Percentiles rank a stretch among this genome's conserved stretches.
Conservation (phyloP, 1,284 basidiomycete species). For the Tetrapyrgos nigripes region DNA sequence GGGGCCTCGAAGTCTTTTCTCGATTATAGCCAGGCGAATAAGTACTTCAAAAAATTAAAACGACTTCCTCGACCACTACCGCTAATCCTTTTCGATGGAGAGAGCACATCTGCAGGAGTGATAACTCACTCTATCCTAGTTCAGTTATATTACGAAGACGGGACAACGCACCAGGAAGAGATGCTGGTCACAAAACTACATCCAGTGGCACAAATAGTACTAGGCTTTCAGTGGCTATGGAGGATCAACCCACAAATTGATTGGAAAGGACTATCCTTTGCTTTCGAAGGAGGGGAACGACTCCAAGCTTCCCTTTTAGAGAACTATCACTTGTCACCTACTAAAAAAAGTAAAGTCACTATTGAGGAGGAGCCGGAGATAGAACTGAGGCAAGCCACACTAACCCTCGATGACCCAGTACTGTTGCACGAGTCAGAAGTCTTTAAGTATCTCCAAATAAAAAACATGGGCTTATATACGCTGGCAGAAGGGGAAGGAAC, state of each 20-base stretch:
- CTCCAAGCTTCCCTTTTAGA: background rate
- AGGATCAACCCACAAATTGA: background rate
- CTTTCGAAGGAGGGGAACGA: background rate
- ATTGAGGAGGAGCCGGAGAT: background rate
- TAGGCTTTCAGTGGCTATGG: background rate
- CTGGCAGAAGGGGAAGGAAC: background rate
- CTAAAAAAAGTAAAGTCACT: background rate
- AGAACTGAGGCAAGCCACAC: background rate
- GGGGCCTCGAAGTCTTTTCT: background rate
- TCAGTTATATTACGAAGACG: background rate
- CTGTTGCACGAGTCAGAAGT: background rate
- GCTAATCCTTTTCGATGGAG: background rate
- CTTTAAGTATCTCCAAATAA: background rate
- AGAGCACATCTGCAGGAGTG: background rate
- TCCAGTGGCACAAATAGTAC: background rate
- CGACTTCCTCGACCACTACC: background rate
- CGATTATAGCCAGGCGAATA: background rate
- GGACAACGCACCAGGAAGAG: background rate
- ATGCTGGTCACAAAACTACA: slow-evolving; percentile 1
- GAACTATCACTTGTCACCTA: background rate
- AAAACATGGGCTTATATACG: background rate
- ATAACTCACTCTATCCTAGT: background rate
- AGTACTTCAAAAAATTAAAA: background rate
- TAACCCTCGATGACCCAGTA: background rate
- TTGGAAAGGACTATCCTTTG: background rate